Evolutionary conservation across 2,329 filamentous ascomycete species (phyloP), one percentile per base, ranked within the genome.

Genomic region (Phoma herbarum): DNA sequence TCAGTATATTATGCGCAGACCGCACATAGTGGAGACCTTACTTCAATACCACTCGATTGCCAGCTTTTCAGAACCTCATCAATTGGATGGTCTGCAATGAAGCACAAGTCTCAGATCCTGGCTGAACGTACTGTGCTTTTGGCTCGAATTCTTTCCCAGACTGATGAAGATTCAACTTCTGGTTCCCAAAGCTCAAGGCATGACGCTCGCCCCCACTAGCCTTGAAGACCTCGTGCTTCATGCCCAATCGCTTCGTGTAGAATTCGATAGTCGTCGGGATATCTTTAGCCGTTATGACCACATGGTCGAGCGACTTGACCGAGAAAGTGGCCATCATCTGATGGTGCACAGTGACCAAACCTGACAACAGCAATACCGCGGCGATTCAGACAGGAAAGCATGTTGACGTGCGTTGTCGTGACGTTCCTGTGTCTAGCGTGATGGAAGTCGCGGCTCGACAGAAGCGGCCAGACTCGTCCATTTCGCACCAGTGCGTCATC

Each of bases 91-190:
- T 64, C 56, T 3, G 58, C 57, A 7, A 64, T 25, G 28, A 62
- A 64, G 22, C 62, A 64, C 18, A 64, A 33, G 29, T 64, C 62
- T 53, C 59, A 14, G 56, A 54, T 1, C 59, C 59, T 6, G 62
- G 59, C 23, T 52, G 56, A 1, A 59, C 62, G 16, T 37, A 29
- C 12, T 46, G 29, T 16, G 62, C 62, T 43, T 64, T 64, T 12
- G 62, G 62, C 46, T 64, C 59, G 16, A 64, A 64, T 33, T 62
- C 62, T 14, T 57, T 61, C 5, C 62, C 62, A 26, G 39, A 53
- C 41, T 57, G 48, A 35, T 64, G 62, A 3, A 64, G 46, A 18
- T 64, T 64, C 42, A 62, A 44, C 25, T 63, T 63, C 41, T 65
- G 57, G n/a, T 22, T 52, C 7, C 60, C 57, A 41, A 63, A 65